Base-by-base conservation (phyloP, 768 basidiomycete species). In the Daedaleopsis sinensis region DNA sequence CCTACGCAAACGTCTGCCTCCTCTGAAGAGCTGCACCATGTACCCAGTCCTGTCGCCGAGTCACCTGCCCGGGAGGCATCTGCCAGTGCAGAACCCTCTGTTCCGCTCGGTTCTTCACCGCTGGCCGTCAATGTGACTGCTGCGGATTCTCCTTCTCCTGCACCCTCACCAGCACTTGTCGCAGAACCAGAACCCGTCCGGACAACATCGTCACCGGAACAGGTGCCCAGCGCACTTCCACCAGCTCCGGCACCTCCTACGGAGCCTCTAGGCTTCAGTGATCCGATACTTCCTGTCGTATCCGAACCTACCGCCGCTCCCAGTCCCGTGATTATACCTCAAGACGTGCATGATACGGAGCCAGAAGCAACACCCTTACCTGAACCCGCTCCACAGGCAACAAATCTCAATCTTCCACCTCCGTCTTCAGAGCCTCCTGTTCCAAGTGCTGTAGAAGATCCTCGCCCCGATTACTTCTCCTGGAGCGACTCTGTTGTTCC, bases 31-130 rank as follows among this genome's bases (percentile, higher is more conserved):
- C 27, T 68, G 13, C 49, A 68, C 27, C 68, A 65, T 35, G 69
- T 76, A 13, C 86, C 87, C 12, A 87, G 85, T 62, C 88, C 90
- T 3, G 89, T 91, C 59, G 78, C 84, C 1, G 90, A 91, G 69
- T 89, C 87, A 2, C 88, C 89, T 32, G 80, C 79, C 9, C 80
- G 86, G 24, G 86, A 87, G 66, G 81, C 78, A 10, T 83, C 79
- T 15, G 54, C 54, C 8, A 80, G 76, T 3, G 62, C 76, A 12
- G 67, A 65, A 13, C 61, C 65, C 38, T 32, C 59, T 43, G 42
- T 59, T 36, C 35, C 60, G 43, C 37, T 62, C 13, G 69, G 65
- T 18, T 72, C 69, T 5, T 74, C 71, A 1, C 73, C 67, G 6
- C 68, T 74, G 7, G 58, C 67, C n/a, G n/a, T n/a, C 2, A 61